Evolutionary conservation across 116 monocot species (phyloP).

Genomic region (Trichopus zeylanicus): DNA sequence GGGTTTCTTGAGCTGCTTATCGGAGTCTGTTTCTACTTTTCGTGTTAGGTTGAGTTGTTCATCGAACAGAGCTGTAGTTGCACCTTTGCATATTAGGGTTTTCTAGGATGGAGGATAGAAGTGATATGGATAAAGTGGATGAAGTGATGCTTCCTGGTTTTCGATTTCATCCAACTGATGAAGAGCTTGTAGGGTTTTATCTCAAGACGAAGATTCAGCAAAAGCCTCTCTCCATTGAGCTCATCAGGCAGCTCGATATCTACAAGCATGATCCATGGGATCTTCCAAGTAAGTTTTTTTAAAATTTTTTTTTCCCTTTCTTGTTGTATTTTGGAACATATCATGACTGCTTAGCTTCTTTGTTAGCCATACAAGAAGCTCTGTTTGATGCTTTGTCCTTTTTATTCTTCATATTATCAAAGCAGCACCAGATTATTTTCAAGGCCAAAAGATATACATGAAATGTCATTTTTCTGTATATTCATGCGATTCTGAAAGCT

Average conservation of each 20-base stretch:
- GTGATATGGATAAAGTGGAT: conserved; percentile 35
- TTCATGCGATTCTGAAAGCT: too few species aligned
- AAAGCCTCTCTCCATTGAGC: conserved; percentile 61
- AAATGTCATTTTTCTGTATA: too few species aligned
- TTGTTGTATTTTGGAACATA: background rate
- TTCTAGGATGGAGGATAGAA: conserved; percentile 39
- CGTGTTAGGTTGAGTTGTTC: background rate
- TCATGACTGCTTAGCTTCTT: too few species aligned
- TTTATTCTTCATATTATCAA: background rate
- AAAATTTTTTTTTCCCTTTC: background rate
- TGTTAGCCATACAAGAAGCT: too few species aligned
- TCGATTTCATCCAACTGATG: conserved; percentile 73
- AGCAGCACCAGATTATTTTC: too few species aligned
- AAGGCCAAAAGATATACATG: too few species aligned
- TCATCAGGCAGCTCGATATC: conserved; percentile 74
- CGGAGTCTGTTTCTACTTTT: background rate
- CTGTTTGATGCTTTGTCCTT: too few species aligned
- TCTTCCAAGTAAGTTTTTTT: conserved; percentile 55
- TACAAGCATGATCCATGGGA: conserved; percentile 91
- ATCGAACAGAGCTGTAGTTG: too few species aligned
- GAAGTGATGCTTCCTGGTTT: conserved; percentile 59
- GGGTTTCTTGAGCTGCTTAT: too few species aligned
- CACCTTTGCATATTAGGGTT: too few species aligned
- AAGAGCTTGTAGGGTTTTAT: conserved; percentile 71
- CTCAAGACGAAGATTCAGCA: conserved; percentile 69